Evolutionary conservation across 2,329 filamentous ascomycete genomes (phyloP).

Genomic region (Paracoccidioides brasiliensis): DNA sequence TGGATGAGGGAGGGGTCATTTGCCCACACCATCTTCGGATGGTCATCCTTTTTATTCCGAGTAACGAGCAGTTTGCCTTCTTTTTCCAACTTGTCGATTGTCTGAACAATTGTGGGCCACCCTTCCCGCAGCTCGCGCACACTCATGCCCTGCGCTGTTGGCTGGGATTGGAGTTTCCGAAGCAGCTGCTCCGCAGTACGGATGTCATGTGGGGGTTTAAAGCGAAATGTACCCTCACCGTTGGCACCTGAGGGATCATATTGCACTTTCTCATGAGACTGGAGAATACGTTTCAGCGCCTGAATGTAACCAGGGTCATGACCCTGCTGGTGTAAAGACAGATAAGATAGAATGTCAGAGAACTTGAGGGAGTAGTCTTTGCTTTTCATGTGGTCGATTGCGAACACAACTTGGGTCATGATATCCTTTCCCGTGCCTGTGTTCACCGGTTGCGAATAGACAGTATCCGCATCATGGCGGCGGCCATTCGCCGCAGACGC

Average conservation of each 20-base stretch:
- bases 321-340: constrained; percentile 54
- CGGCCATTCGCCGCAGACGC: constrained; percentile 40
- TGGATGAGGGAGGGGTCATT: constrained; percentile 70
- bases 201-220: constrained; percentile 75
- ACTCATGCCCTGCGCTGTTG: constrained; percentile 63
- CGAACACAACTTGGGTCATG: constrained; percentile 78
- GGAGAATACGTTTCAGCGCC: constrained; percentile 54
- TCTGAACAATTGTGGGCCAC: constrained; percentile 72
- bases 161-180: constrained; percentile 65
- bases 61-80: constrained; percentile 73
- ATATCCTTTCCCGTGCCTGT: constrained; percentile 67
- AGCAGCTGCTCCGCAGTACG: constrained; percentile 64
- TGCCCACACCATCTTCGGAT: constrained; percentile 74
- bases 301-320: constrained; percentile 46
- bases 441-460: constrained; percentile 65
- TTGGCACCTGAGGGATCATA: constrained; percentile 47
- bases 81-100: constrained; percentile 63
- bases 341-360: constrained; percentile 63
- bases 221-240: constrained; percentile 64
- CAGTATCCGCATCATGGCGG: constrained; percentile 40
- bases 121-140: constrained; percentile 93
- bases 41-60: constrained; percentile 82
- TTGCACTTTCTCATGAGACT: constrained; percentile 50
- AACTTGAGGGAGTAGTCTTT: constrained; percentile 57
- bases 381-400: constrained; percentile 67